Percentiles rank a stretch among this genome's conserved stretches.
Evolutionary conservation across 2,329 filamentous ascomycete species (phyloP).

Genomic region (Paraphoma sp.): DNA sequence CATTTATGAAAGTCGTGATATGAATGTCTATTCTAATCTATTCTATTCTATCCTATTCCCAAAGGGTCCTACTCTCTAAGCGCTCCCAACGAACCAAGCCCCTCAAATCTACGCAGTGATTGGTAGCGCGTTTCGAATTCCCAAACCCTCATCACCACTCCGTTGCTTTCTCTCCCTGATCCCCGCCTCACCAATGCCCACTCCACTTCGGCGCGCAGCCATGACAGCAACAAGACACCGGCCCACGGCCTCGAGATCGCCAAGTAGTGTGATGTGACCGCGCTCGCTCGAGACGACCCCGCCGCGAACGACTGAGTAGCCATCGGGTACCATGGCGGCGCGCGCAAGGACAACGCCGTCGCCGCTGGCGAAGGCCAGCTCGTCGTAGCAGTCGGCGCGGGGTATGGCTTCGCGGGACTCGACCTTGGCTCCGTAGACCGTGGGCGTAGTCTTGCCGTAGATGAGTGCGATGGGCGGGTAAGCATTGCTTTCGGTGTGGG

Average conservation of each 20-base stretch:
- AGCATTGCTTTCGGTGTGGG: constrained; percentile 67
- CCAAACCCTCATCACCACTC: not conserved
- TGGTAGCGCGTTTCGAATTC: not conserved
- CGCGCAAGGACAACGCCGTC: constrained; percentile 88
- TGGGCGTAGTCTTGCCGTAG: constrained; percentile 86
- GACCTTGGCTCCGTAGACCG: constrained; percentile 82
- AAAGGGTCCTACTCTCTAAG: no score
- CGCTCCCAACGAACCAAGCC: no score
- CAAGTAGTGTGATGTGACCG: constrained; percentile 86
- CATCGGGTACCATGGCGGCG: constrained; percentile 83
- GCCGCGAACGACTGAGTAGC: constrained; percentile 75
- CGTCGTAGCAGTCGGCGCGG: constrained; percentile 80
- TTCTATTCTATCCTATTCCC: no score
- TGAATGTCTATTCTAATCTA: no score
- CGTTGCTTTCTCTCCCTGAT: constrained; percentile 50
- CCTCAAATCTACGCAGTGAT: no score
- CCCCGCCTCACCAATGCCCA: constrained; percentile 67
- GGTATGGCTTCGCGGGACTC: constrained; percentile 75
- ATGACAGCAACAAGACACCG: constrained; percentile 73
- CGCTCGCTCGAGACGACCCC: constrained; percentile 81
- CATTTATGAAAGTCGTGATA: no score
- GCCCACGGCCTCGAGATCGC: constrained; percentile 83
- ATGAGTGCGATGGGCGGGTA: constrained; percentile 86
- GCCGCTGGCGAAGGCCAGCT: constrained; percentile 83
- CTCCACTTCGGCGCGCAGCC: constrained; percentile 73